Percentiles rank a stretch among this genome's conserved stretches.
Evolutionary conservation across 2,329 filamentous ascomycete species (phyloP).

Genomic region (Diaporthe ampelina): DNA sequence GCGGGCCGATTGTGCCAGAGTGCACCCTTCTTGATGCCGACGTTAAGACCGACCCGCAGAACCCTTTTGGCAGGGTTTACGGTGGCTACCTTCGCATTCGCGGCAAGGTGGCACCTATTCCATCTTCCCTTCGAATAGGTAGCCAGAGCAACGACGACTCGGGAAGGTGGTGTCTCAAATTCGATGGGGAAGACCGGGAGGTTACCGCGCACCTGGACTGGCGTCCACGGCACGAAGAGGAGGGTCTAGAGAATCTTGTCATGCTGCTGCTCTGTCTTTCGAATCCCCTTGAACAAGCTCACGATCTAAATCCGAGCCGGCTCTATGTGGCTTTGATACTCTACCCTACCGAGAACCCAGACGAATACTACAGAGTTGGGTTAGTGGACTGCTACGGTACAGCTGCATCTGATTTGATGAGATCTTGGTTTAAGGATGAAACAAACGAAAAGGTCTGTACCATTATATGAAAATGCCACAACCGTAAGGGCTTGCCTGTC

Average conservation of each 20-base stretch:
- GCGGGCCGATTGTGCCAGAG: neutral
- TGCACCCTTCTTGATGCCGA: neutral
- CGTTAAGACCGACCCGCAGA: neutral
- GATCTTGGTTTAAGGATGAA: neutral
- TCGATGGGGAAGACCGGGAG: too few relatives aligned
- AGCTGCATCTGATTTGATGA: neutral
- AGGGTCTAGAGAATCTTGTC: neutral
- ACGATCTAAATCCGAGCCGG: neutral
- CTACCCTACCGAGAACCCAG: neutral
- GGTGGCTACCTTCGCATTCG: neutral
- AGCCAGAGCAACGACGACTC: too few relatives aligned
- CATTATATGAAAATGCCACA: neutral
- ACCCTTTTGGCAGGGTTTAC: neutral
- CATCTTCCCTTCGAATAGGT: neutral
- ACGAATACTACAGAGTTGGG: conserved; percentile 1
- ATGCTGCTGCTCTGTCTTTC: too few relatives aligned
- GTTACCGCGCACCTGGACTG: neutral
- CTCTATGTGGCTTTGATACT: neutral
- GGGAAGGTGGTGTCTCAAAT: neutral
- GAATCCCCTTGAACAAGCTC: too few relatives aligned
- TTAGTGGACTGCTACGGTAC: neutral
- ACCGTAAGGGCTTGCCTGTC: too few relatives aligned
- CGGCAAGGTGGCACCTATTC: neutral
- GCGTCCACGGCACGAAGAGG: neutral
- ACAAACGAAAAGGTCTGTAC: neutral